These are phyloP conservation scores for Metschnikowia matae DNA, from an alignment of 805 yeast species.

Conservation along the genomic window DNA sequence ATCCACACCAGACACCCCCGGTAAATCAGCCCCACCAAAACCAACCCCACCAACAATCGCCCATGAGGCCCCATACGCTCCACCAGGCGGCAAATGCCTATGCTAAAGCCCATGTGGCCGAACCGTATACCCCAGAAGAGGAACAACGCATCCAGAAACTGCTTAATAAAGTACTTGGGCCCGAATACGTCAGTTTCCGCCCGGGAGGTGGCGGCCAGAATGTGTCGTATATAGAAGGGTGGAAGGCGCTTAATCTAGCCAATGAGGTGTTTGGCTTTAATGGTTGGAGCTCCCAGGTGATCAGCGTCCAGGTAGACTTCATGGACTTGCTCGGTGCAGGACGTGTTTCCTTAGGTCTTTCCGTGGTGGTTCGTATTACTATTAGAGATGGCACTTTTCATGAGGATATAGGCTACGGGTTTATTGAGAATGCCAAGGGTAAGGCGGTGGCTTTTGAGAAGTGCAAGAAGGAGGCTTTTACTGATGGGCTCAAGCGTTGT, in stretches of 20 bases:
- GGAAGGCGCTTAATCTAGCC: constrained; percentile 77
- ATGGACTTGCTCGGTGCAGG: constrained; percentile 55
- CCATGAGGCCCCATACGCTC: not conserved
- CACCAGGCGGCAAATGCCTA: not conserved
- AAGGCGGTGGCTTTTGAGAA: constrained; percentile 74
- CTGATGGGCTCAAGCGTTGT: constrained; percentile 77
- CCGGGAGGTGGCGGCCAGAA: constrained; percentile 70
- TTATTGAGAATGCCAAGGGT: constrained; percentile 62
- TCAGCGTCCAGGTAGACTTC: constrained; percentile 62
- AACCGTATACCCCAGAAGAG: constrained; percentile 32
- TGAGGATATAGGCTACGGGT: constrained; percentile 75
- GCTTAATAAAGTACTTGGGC: constrained; percentile 51
- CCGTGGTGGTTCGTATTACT: constrained; percentile 67
- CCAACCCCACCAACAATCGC: not conserved
- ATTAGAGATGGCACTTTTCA: constrained; percentile 79
- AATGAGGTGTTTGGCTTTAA: constrained; percentile 79
- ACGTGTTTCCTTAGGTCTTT: constrained; percentile 59
- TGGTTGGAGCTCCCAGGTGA: constrained; percentile 77
- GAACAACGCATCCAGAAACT: constrained; percentile 30
- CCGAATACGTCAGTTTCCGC: constrained; percentile 71
- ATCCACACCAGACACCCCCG: not conserved
- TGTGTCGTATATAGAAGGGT: constrained; percentile 76
- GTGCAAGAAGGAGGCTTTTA: constrained; percentile 80
- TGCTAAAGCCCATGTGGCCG: constrained; percentile 12
- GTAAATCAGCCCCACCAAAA: not conserved